Conservation (phyloP, 441 rosid species). For the Viola pubescens region DNA sequence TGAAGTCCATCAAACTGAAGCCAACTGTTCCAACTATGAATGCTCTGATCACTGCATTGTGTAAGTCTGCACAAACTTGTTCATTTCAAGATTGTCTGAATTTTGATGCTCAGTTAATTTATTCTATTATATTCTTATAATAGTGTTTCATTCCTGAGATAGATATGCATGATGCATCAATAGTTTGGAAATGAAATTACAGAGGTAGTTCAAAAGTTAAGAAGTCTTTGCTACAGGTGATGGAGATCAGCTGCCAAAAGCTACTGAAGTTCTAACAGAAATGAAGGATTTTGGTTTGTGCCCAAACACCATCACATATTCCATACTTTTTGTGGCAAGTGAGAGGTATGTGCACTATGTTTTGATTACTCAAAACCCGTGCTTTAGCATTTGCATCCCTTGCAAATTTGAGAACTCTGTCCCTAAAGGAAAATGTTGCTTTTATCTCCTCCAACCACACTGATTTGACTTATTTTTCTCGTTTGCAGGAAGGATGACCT, state of each 20-base stretch:
- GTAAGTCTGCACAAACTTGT: conserved; percentile 39
- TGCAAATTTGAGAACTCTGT: conserved; percentile 7
- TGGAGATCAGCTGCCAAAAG: conserved; percentile 72
- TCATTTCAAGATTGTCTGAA: conserved; percentile 7
- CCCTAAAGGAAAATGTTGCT: conserved; percentile 4
- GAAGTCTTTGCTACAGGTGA: conserved; percentile 46
- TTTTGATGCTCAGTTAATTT: not conserved
- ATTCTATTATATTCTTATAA: not conserved
- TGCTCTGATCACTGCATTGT: conserved; percentile 79
- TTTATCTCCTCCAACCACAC: not conserved
- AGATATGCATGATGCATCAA: too few relatives aligned
- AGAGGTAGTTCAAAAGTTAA: not conserved
- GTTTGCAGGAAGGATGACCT: conserved; percentile 68
- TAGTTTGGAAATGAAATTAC: too few relatives aligned
- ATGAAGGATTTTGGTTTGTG: conserved; percentile 50
- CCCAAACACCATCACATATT: conserved; percentile 74
- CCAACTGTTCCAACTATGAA: conserved; percentile 75
- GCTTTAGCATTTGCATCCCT: conserved; percentile 9
- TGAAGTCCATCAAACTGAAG: conserved; percentile 53
- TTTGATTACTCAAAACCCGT: conserved; percentile 11
- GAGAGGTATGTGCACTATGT: conserved; percentile 44
- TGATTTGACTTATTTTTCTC: not conserved
- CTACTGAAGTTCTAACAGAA: conserved; percentile 65
- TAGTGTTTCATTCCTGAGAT: too few relatives aligned
- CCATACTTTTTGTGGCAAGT: conserved; percentile 70